Percentiles rank a stretch among this genome's conserved stretches.
These are phyloP conservation scores for Verticillium tricorpus DNA, from an alignment of 2,329 filamentous ascomycete species.

Conservation along the genomic window DNA sequence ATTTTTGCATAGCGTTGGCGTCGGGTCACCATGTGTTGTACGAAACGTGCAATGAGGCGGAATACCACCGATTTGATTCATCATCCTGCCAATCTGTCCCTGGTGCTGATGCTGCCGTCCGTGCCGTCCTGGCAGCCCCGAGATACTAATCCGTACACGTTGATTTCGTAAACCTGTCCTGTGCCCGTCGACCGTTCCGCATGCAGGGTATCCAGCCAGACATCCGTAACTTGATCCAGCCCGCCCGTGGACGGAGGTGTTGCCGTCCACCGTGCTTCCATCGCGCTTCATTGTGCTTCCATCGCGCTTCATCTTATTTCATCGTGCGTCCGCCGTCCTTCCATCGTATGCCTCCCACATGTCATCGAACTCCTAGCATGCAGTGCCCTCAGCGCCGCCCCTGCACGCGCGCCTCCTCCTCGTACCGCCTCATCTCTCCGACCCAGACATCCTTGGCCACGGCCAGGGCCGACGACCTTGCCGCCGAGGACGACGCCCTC, in stretches of 20 bases:
- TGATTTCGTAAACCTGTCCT: too few relatives aligned
- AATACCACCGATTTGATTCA: not conserved
- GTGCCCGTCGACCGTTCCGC: too few relatives aligned
- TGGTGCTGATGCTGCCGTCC: not conserved
- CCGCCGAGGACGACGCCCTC: constrained; percentile 47
- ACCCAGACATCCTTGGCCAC: constrained; percentile 51
- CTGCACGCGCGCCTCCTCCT: constrained; percentile 36
- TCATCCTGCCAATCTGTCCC: not conserved
- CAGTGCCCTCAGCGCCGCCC: constrained; percentile 7
- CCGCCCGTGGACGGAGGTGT: too few relatives aligned
- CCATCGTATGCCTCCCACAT: not conserved
- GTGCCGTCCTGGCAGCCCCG: not conserved
- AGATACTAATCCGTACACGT: not conserved
- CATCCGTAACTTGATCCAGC: too few relatives aligned
- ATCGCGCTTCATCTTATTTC: not conserved
- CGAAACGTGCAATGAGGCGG: not conserved
- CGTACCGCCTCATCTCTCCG: constrained; percentile 53
- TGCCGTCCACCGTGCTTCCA: too few relatives aligned
- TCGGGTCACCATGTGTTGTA: constrained; percentile 11
- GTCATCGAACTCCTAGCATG: too few relatives aligned
- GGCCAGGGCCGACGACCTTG: constrained; percentile 35
- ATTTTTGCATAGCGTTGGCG: constrained; percentile 39
- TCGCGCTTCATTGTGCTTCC: too few relatives aligned
- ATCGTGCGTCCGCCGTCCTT: not conserved
- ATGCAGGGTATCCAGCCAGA: too few relatives aligned